Conservation (phyloP, 768 basidiomycete genomes). For the Lactarius vividus region DNA sequence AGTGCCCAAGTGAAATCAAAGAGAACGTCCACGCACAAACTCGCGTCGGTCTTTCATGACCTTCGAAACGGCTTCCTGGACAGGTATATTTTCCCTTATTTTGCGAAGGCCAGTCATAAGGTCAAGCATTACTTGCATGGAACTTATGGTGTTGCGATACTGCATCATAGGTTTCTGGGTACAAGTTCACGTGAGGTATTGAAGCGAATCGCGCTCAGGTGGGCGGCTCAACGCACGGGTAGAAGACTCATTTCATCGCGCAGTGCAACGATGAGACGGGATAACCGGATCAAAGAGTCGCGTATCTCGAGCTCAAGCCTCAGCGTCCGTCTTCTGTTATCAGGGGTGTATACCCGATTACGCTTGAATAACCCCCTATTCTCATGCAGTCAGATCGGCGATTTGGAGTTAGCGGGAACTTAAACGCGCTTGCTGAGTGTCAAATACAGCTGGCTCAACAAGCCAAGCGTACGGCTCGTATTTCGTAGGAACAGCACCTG, state of each 20-base stretch:
- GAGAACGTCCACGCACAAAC: slow-evolving; percentile 34
- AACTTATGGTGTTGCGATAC: slow-evolving; percentile 39
- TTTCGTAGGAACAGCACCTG: slow-evolving; percentile 45
- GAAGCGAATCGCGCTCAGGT: not conserved
- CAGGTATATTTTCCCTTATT: slow-evolving; percentile 46
- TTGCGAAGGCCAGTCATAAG: slow-evolving; percentile 46
- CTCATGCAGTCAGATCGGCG: not conserved
- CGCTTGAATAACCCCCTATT: slow-evolving; percentile 31
- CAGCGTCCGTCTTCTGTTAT: slow-evolving; percentile 38
- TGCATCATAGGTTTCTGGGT: slow-evolving; percentile 46
- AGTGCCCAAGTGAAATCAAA: not conserved
- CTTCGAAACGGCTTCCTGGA: slow-evolving; percentile 41
- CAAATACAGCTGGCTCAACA: slow-evolving; percentile 45
- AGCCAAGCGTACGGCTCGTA: slow-evolving; percentile 39
- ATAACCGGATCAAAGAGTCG: slow-evolving; percentile 40
- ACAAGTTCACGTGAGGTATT: not conserved
- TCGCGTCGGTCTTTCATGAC: slow-evolving; percentile 43
- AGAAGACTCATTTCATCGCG: slow-evolving; percentile 47
- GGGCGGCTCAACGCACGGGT: slow-evolving; percentile 37
- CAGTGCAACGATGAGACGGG: slow-evolving; percentile 42
- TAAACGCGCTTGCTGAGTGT: slow-evolving; percentile 40
- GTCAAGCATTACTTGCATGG: slow-evolving; percentile 44
- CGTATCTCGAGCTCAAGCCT: slow-evolving; percentile 45
- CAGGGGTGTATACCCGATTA: slow-evolving; percentile 28
- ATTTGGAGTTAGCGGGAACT: not conserved